Evolutionary conservation across 2,329 filamentous ascomycete species (phyloP).

Genomic region (Aspergillus hortae): DNA sequence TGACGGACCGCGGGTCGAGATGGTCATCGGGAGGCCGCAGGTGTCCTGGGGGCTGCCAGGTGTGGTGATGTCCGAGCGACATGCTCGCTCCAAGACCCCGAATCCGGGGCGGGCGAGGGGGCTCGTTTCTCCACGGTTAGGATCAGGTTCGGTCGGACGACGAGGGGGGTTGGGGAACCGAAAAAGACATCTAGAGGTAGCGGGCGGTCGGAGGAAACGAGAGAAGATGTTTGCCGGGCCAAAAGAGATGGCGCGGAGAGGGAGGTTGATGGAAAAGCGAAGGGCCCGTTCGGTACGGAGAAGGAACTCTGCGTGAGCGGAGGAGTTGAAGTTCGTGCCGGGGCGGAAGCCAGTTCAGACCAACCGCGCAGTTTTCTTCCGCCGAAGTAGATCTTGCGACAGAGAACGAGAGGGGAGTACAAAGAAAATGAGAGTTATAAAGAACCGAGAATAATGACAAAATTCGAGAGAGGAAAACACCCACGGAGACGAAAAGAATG

Average conservation of each 20-base stretch:
- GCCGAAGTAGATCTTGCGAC: too few relatives aligned
- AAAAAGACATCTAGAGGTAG: conserved; percentile 34
- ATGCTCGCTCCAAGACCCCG: conserved; percentile 52
- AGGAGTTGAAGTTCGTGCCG: conserved; percentile 36
- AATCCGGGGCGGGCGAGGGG: conserved; percentile 43
- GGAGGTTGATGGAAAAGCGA: conserved; percentile 38
- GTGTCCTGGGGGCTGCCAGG: conserved; percentile 62
- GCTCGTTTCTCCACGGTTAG: conserved; percentile 44
- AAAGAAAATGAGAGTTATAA: not conserved
- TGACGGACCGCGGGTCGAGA: conserved; percentile 36
- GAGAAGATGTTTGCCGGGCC: conserved; percentile 26
- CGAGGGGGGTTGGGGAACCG: conserved; percentile 18
- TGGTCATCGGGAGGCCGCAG: conserved; percentile 62
- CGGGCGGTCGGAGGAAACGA: conserved; percentile 15
- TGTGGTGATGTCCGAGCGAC: conserved; percentile 65
- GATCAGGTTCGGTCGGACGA: conserved; percentile 30
- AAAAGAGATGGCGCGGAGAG: conserved; percentile 31
- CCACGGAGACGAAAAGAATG: not conserved
- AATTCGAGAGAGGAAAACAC: not conserved
- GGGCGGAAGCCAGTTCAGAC: conserved; percentile 28
- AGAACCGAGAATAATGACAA: too few relatives aligned
- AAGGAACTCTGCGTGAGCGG: conserved; percentile 31
- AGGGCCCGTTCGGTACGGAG: conserved; percentile 26
- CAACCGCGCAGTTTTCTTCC: conserved; percentile 27
- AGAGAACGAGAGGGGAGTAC: not conserved